phyloP scores from a whole-genome alignment of 202 grass and related monocot genomes.

The Carex sylvatica region DNA sequence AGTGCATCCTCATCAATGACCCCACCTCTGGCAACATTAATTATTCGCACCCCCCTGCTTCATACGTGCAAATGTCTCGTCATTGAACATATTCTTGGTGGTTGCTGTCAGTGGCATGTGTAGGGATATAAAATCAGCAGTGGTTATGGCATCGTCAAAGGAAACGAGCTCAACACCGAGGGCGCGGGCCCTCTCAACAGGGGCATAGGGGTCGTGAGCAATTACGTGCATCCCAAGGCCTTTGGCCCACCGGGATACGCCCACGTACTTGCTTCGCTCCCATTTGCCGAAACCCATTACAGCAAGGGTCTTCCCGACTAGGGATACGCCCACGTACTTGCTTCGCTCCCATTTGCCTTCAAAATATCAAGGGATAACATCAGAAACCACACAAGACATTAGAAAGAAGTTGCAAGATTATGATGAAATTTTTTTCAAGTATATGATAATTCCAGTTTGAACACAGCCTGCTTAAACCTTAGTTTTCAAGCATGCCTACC shows the following conservation, averaged over 20 bases:
- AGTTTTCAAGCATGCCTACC: neutral
- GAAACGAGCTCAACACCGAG: slow-evolving; percentile 78
- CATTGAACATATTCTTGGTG: slow-evolving; percentile 79
- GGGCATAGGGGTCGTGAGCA: slow-evolving; percentile 81
- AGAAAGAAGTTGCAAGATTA: neutral
- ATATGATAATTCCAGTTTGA: neutral
- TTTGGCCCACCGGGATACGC: slow-evolving; percentile 62
- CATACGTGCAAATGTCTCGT: slow-evolving; percentile 66
- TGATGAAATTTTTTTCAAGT: neutral
- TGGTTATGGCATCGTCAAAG: slow-evolving; percentile 68
- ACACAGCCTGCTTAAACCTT: neutral
- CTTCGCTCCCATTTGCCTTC: slow-evolving; percentile 77
- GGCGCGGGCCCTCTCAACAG: slow-evolving; percentile 61
- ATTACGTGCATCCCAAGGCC: slow-evolving; percentile 87
- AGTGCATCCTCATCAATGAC: slow-evolving; percentile 89
- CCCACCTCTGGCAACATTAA: slow-evolving; percentile 90
- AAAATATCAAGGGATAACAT: neutral
- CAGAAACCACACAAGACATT: neutral
- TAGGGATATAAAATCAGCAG: slow-evolving; percentile 81
- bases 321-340: slow-evolving; percentile 83
- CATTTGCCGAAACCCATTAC: slow-evolving; percentile 83
- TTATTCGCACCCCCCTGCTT: slow-evolving; percentile 73
- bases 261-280: too few relatives aligned
- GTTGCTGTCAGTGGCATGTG: slow-evolving; percentile 75
- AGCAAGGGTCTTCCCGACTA: slow-evolving; percentile 77